These are phyloP conservation scores for Chaetomium strumarium DNA, from an alignment of 2,329 filamentous ascomycete species.

Conservation along the genomic window DNA sequence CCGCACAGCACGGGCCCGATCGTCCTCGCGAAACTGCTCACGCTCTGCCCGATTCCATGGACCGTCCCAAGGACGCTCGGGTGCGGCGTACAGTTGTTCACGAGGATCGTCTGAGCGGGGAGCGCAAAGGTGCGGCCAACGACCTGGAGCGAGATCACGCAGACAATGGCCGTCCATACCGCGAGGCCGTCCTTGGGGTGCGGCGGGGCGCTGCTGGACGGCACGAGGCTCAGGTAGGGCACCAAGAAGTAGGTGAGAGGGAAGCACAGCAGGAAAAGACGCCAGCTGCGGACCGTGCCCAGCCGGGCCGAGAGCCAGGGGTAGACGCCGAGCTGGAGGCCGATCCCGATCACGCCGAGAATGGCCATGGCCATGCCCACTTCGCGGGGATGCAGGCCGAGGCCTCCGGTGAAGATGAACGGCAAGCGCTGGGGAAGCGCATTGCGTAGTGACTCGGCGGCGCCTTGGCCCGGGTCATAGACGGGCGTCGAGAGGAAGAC, in stretches of 20 bases:
- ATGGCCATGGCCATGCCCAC: constrained; percentile 76
- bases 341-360: constrained; percentile 69
- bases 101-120: constrained; percentile 52
- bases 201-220: constrained; percentile 46
- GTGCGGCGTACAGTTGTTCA: constrained; percentile 57
- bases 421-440: constrained; percentile 38
- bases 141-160: constrained; percentile 62
- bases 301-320: constrained; percentile 59
- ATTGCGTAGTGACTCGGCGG: constrained; percentile 24
- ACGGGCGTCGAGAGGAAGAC: constrained; percentile 70
- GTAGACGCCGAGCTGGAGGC: constrained; percentile 66
- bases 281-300: constrained; percentile 63
- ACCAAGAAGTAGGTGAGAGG: constrained; percentile 63
- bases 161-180: constrained; percentile 60
- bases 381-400: constrained; percentile 64
- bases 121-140: constrained; percentile 64
- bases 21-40: constrained; percentile 52
- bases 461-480: constrained; percentile 38
- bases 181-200: constrained; percentile 46
- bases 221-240: constrained; percentile 66
- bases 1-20: constrained; percentile 57
- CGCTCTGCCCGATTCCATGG: constrained; percentile 52
- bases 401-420: constrained; percentile 65
- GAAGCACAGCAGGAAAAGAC: constrained; percentile 63
- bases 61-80: constrained; percentile 53